Evolutionary conservation across 208 protist genomes (phyloP).

Genomic region (Phytomonas serpens): DNA sequence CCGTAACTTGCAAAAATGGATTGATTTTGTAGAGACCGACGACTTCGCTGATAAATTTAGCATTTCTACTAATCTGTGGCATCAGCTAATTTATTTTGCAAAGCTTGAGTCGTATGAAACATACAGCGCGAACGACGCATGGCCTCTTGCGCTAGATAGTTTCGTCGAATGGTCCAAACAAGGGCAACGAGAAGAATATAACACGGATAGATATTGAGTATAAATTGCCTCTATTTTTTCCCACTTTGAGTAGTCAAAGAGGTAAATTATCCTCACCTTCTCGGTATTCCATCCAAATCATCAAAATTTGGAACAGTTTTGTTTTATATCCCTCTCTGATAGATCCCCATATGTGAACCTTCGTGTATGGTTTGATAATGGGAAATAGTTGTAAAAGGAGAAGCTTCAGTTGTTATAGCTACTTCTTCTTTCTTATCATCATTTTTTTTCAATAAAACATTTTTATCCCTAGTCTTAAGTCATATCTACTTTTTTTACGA

Average conservation of each 20-base stretch:
- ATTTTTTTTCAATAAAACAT: background rate
- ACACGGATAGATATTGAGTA: background rate
- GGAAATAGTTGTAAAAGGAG: background rate
- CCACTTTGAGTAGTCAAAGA: background rate
- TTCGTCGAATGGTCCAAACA: conserved; percentile 47
- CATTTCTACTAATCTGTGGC: conserved; percentile 62
- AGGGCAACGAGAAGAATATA: background rate
- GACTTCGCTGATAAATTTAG: conserved; percentile 15
- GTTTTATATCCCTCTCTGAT: background rate
- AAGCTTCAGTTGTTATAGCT: background rate
- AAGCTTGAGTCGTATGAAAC: conserved; percentile 32
- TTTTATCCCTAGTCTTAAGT: background rate
- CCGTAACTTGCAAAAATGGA: conserved; percentile 36
- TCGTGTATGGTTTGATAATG: background rate
- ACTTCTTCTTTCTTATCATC: background rate
- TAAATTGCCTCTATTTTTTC: background rate
- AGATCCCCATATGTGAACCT: background rate
- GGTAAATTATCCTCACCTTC: background rate
- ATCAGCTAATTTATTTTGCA: conserved; percentile 58
- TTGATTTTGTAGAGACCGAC: conserved; percentile 33
- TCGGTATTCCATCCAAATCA: background rate
- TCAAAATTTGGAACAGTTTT: background rate
- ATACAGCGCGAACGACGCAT: conserved; percentile 61
- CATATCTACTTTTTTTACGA: background rate
- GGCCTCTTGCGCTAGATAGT: conserved; percentile 74